Evolutionary conservation across 495 filamentous ascomycete species (phyloP).

Genomic region (Aspergillus sparsus): DNA sequence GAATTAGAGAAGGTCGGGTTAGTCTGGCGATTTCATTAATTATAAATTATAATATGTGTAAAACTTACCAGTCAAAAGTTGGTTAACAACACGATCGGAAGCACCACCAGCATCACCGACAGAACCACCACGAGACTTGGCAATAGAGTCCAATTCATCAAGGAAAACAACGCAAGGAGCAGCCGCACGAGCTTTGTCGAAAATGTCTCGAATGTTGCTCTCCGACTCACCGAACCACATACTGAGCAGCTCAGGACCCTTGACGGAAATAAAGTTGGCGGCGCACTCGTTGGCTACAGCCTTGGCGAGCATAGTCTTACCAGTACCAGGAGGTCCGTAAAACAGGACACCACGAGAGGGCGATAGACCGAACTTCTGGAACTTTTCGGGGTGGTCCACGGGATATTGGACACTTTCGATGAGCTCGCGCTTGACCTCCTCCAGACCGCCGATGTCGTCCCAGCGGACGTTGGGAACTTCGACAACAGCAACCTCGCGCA

Average conservation of each 20-base stretch:
- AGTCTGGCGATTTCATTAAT: neutral
- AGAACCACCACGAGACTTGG: constrained; percentile 98
- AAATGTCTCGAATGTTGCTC: constrained; percentile 99
- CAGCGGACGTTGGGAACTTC: constrained; percentile 98
- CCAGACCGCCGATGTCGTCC: constrained; percentile 99
- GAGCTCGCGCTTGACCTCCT: constrained; percentile 98
- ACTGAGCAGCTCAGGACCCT: constrained; percentile 94
- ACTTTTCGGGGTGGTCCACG: constrained; percentile 98
- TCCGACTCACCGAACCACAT: constrained; percentile 99
- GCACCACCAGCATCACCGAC: constrained; percentile 96
- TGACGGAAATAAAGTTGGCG: constrained; percentile 99
- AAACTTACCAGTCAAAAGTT: constrained; percentile 89
- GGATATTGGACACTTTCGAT: constrained; percentile 99
- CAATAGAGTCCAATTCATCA: constrained; percentile 97
- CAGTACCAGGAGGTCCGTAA: constrained; percentile 97
- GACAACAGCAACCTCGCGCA: constrained; percentile 98
- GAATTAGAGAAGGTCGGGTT: constrained; percentile 37
- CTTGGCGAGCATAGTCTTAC: constrained; percentile 99
- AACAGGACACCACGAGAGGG: constrained; percentile 98
- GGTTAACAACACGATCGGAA: constrained; percentile 99
- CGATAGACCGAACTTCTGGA: constrained; percentile 99
- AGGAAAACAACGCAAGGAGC: constrained; percentile 99
- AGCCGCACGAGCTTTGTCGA: constrained; percentile 98
- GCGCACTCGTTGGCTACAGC: constrained; percentile 98
- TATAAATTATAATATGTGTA: neutral